Evolutionary conservation across 2,329 filamentous ascomycete genomes (phyloP).

Genomic region (Nannizzia gypsea): DNA sequence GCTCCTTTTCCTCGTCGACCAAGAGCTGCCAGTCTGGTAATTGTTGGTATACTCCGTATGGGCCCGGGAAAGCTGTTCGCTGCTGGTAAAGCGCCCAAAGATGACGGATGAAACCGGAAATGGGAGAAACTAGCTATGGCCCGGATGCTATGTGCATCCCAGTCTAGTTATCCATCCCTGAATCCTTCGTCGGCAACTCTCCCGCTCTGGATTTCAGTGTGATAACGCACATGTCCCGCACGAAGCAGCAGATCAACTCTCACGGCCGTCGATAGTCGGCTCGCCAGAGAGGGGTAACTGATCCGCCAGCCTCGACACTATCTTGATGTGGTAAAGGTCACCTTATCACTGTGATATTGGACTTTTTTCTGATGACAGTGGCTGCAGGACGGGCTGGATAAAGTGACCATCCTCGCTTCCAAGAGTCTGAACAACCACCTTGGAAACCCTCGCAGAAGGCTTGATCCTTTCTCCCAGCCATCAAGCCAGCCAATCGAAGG

Average conservation of each 20-base stretch:
- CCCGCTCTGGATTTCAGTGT: neutral
- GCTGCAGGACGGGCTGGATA: neutral
- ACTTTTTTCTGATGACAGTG: neutral
- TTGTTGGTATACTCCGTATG: neutral
- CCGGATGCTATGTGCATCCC: neutral
- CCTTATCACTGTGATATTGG: neutral
- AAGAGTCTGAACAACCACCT: neutral
- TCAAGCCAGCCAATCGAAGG: neutral
- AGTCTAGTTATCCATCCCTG: neutral
- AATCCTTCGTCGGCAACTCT: neutral
- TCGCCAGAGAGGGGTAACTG: constrained; percentile 8
- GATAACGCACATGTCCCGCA: neutral
- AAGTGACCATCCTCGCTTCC: neutral
- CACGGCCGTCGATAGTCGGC: constrained; percentile 24
- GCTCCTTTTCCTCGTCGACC: neutral
- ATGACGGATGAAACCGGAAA: neutral
- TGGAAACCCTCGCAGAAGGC: neutral
- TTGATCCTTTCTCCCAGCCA: neutral
- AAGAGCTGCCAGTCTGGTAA: neutral
- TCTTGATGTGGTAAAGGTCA: neutral
- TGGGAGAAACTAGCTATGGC: neutral
- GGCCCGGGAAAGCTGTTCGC: neutral
- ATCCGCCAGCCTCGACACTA: neutral
- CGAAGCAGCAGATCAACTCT: constrained; percentile 21
- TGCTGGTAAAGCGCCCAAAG: neutral